Percentiles rank a stretch among this genome's conserved stretches.
Evolutionary conservation across 1,139 yeast species (phyloP).

Genomic region (Taphrina populina): DNA sequence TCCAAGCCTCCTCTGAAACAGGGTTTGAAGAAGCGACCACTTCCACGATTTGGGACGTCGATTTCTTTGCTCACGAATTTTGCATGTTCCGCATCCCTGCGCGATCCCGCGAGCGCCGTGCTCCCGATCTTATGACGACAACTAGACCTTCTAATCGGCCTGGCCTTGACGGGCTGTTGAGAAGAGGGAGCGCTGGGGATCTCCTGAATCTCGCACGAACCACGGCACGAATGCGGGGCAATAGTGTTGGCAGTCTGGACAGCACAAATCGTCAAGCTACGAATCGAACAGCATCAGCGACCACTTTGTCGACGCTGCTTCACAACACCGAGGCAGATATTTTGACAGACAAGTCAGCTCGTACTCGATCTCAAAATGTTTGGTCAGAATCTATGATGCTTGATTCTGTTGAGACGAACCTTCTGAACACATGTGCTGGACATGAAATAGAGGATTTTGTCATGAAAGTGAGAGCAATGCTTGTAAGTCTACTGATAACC

Average conservation of each 20-base stretch:
- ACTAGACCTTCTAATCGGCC: not conserved
- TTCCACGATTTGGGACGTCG: slow-evolving; percentile 13
- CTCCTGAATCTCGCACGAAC: slow-evolving; percentile 12
- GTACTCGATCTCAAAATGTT: not conserved
- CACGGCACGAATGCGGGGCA: slow-evolving; percentile 17
- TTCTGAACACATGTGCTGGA: not conserved
- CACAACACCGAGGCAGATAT: no score
- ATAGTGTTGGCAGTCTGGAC: slow-evolving; percentile 21
- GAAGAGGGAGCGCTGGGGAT: slow-evolving; percentile 31
- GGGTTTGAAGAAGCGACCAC: slow-evolving; percentile 12
- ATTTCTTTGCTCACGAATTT: slow-evolving; percentile 15
- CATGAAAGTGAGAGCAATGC: slow-evolving; percentile 6
- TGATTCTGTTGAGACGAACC: not conserved
- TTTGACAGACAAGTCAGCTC: not conserved
- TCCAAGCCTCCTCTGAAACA: not conserved
- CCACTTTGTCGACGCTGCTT: not conserved
- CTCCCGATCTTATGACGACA: not conserved
- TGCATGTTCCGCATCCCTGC: slow-evolving; percentile 11
- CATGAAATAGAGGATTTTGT: slow-evolving; percentile 13
- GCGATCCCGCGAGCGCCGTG: not conserved
- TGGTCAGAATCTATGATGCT: not conserved
- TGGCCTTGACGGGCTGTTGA: slow-evolving; percentile 6
- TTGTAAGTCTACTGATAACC: slow-evolving; percentile 7
- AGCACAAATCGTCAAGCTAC: slow-evolving; percentile 4
- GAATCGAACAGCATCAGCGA: not conserved